phyloP scores from a whole-genome alignment of 2,329 filamentous ascomycete genomes.

The Stagonosporopsis chrysanthemi region DNA sequence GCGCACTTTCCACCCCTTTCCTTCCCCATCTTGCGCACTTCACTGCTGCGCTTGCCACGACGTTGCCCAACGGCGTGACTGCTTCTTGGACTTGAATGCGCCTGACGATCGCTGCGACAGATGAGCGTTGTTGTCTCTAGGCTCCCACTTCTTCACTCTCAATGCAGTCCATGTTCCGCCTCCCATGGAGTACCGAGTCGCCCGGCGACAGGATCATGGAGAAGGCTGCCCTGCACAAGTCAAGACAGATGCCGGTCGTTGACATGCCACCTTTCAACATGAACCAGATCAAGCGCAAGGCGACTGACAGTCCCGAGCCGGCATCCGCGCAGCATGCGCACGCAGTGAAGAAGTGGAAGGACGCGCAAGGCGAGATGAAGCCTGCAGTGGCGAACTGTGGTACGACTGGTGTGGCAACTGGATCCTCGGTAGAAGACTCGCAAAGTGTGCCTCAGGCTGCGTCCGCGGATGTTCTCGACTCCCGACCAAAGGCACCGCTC shows the following conservation, averaged over 20 bases:
- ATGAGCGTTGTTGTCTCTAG: conserved; percentile 49
- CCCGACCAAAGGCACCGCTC: conserved; percentile 40
- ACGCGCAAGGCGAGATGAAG: conserved; percentile 44
- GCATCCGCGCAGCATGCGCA: conserved; percentile 41
- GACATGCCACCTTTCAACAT: conserved; percentile 53
- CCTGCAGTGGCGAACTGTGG: conserved; percentile 26
- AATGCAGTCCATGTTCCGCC: conserved; percentile 61
- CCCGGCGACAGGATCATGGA: conserved; percentile 54
- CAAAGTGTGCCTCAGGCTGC: conserved; percentile 29
- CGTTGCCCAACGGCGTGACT: conserved; percentile 41
- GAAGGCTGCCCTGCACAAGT: conserved; percentile 51
- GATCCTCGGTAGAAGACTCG: conserved; percentile 21
- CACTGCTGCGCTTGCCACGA: conserved; percentile 35
- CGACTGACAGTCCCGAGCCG: conserved; percentile 58
- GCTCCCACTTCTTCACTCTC: conserved; percentile 45
- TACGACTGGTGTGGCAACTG: conserved; percentile 25
- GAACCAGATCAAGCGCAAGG: conserved; percentile 67
- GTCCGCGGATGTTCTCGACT: conserved; percentile 33
- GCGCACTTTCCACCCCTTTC: conserved; percentile 25
- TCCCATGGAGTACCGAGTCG: conserved; percentile 57
- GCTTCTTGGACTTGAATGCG: conserved; percentile 41
- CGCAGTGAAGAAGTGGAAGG: conserved; percentile 51
- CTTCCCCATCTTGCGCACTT: conserved; percentile 24
- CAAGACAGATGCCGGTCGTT: conserved; percentile 54
- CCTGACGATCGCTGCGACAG: conserved; percentile 45